A percentile compares a stretch with the other conserved stretches of the same genome.
These are phyloP conservation scores for Vanilla planifolia DNA, from an alignment of 106 monocot genomes.

Conservation along the genomic window DNA sequence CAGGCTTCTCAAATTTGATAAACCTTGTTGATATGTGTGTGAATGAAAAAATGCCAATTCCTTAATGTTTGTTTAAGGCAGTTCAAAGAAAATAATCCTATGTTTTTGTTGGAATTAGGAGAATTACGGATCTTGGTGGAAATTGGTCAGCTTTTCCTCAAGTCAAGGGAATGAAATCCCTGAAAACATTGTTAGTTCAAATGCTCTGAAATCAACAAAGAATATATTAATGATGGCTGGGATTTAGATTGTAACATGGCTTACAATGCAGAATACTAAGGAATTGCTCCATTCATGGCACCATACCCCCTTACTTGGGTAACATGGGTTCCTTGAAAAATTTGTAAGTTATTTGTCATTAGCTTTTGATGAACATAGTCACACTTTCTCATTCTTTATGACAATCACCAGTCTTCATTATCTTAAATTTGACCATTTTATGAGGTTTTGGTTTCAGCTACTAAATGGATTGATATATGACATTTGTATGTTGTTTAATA, in stretches of 20 bases:
- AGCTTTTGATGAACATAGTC: background rate
- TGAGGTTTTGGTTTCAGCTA: no score
- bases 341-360: slow-evolving; percentile 22
- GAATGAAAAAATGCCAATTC: background rate
- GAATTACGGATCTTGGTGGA: slow-evolving; percentile 74
- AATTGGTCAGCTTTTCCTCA: slow-evolving; percentile 44
- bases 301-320: slow-evolving; percentile 52
- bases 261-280: slow-evolving; percentile 46
- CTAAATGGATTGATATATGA: no score
- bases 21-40: slow-evolving; percentile 64
- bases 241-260: background rate
- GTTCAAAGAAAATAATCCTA: background rate
- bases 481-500: no score
- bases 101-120: slow-evolving; percentile 29
- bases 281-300: slow-evolving; percentile 69
- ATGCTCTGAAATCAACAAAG: background rate
- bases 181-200: slow-evolving; percentile 55
- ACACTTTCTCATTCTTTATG: no score
- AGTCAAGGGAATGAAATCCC: slow-evolving; percentile 36
- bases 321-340: slow-evolving; percentile 37
- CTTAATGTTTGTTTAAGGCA: background rate
- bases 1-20: slow-evolving; percentile 42
- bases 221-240: background rate
- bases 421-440: no score
- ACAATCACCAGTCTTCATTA: no score